Percentiles rank a stretch among this genome's conserved stretches.
Evolutionary conservation across 2,329 filamentous ascomycete genomes (phyloP).

Genomic region (Trichoderma sp.): DNA sequence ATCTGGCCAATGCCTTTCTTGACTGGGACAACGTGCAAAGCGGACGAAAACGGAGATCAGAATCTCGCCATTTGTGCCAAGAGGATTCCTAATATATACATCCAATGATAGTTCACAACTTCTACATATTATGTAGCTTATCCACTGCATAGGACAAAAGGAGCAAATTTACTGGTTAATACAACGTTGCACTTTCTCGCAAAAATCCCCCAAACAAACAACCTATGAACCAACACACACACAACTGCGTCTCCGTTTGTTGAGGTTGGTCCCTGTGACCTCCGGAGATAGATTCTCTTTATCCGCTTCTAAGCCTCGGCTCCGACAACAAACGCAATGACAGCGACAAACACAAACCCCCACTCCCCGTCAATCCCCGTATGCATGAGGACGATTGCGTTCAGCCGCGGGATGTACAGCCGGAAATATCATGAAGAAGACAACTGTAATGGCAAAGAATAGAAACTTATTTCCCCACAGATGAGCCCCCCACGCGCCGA

Average conservation of each 20-base stretch:
- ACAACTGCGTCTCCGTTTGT: background rate
- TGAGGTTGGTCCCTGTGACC: background rate
- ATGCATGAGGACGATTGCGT: conserved; percentile 64
- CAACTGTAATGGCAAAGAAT: conserved; percentile 49
- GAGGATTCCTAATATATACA: background rate
- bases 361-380: conserved; percentile 66
- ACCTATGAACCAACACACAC: background rate
- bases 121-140: background rate
- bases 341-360: conserved; percentile 63
- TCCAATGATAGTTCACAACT: background rate
- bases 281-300: conserved; percentile 57
- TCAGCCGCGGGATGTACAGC: conserved; percentile 69
- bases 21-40: background rate
- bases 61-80: background rate
- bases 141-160: background rate
- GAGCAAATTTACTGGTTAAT: background rate
- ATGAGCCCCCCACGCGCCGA: conserved; percentile 54
- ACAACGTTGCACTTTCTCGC: background rate
- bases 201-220: background rate
- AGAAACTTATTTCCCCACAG: conserved; percentile 56
- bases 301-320: conserved; percentile 66
- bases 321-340: conserved; percentile 61
- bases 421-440: conserved; percentile 57
- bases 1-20: background rate
- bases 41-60: too few species aligned